phyloP scores from a whole-genome alignment of 1,284 basidiomycete species.

The Melampsora larici-populina region DNA sequence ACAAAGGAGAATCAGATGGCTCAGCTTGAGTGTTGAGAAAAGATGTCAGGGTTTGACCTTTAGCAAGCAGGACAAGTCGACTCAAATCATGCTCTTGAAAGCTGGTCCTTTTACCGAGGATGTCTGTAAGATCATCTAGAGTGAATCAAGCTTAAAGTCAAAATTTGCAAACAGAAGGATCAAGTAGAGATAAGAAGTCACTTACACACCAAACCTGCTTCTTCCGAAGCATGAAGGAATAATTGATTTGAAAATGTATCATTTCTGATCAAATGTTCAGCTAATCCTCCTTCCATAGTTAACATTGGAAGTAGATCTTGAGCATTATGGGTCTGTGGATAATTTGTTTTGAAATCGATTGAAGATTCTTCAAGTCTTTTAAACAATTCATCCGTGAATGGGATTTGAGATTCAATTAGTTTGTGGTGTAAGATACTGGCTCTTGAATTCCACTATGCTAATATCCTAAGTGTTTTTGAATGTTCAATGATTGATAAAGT shows the following conservation, averaged over 20 bases:
- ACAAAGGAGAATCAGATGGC: not conserved
- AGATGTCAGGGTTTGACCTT: slow-evolving; percentile 59
- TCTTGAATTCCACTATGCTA: slow-evolving; percentile 69
- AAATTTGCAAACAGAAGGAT: not conserved
- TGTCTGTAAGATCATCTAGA: slow-evolving; percentile 76
- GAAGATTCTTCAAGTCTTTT: slow-evolving; percentile 56
- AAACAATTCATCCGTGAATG: slow-evolving; percentile 3
- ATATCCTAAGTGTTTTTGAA: not conserved
- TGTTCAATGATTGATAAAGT: slow-evolving; percentile 57
- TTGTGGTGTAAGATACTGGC: slow-evolving; percentile 71
- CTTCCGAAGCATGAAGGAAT: slow-evolving; percentile 74
- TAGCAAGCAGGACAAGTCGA: slow-evolving; percentile 90
- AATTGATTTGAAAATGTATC: slow-evolving; percentile 74
- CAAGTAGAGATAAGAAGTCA: not conserved
- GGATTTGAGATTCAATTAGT: slow-evolving; percentile 77
- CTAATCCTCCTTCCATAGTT: slow-evolving; percentile 29
- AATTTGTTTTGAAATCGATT: slow-evolving; percentile 57
- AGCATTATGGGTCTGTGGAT: too few relatives aligned
- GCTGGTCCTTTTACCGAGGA: slow-evolving; percentile 88
- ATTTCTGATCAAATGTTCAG: slow-evolving; percentile 30
- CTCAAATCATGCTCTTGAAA: slow-evolving; percentile 81
- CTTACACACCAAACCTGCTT: slow-evolving; percentile 68
- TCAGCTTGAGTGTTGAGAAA: not conserved
- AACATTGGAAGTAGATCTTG: slow-evolving; percentile 21
- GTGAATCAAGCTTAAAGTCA: not conserved